Evolutionary conservation across 2,329 filamentous ascomycete species (phyloP).

Genomic region (Apiospora phragmitis): DNA sequence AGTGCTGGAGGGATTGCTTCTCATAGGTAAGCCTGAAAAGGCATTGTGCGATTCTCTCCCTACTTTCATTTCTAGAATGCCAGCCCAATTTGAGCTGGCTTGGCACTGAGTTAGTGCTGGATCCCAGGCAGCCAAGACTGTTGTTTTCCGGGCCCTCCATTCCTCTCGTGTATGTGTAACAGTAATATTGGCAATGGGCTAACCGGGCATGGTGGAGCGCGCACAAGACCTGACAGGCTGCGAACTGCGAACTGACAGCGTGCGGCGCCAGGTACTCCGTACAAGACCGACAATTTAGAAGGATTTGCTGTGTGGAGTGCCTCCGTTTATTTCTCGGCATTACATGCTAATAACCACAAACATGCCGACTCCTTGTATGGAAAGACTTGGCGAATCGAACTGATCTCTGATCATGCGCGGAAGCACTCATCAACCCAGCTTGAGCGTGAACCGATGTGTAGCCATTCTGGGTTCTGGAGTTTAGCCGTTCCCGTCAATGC

Average conservation of each 20-base stretch:
- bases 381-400: background rate
- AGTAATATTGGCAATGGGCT: background rate
- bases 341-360: background rate
- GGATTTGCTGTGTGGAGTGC: background rate
- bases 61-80: background rate
- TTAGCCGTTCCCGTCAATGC: background rate
- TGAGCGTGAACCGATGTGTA: background rate
- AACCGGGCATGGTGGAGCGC: background rate
- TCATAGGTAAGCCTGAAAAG: background rate
- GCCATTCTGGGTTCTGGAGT: background rate
- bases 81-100: background rate
- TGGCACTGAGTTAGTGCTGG: background rate
- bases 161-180: background rate
- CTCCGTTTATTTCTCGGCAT: constrained; percentile 1
- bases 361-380: background rate
- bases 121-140: background rate
- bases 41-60: background rate
- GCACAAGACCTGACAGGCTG: background rate
- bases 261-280: background rate
- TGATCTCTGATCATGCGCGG: background rate
- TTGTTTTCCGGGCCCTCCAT: background rate
- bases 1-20: background rate
- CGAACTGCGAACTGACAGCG: background rate
- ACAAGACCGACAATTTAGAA: background rate
- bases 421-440: background rate